A percentile compares a stretch with the other conserved stretches of the same genome.
These are phyloP conservation scores for Allium sativum DNA, from an alignment of 106 monocot genomes.

Conservation along the genomic window DNA sequence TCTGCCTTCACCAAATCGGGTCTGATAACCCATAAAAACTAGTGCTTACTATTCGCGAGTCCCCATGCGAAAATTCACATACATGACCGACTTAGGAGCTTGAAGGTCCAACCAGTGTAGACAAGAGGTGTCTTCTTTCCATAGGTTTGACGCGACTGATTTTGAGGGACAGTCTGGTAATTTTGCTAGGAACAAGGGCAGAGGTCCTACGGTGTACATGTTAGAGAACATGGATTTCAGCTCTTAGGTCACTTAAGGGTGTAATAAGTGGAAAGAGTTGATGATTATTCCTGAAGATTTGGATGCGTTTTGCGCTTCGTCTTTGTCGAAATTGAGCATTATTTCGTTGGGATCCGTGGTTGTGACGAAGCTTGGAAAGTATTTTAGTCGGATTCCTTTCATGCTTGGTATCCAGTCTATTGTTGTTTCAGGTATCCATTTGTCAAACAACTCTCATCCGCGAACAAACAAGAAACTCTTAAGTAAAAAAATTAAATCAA, in stretches of 20 bases:
- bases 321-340: constrained; percentile 27
- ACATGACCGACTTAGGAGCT: neutral
- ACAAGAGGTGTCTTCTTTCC: constrained; percentile 1
- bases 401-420: constrained; percentile 60
- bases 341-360: constrained; percentile 39
- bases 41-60: neutral
- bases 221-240: constrained; percentile 34
- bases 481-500: too few species aligned
- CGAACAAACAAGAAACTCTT: neutral
- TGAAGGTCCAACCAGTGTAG: neutral
- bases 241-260: constrained; percentile 26
- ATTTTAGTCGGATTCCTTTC: constrained; percentile 36
- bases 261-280: constrained; percentile 58
- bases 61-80: constrained; percentile 8
- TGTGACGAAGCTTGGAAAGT: constrained; percentile 51
- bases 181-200: neutral
- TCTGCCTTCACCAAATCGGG: constrained; percentile 5
- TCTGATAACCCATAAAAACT: constrained; percentile 6
- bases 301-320: constrained; percentile 37
- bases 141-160: neutral
- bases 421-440: constrained; percentile 57
- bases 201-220: constrained; percentile 51
- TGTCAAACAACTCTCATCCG: constrained; percentile 42
- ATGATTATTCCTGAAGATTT: constrained; percentile 39
- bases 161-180: neutral